Evolutionary conservation across 495 filamentous ascomycete species (phyloP), one percentile per base, ranked within the genome.

Genomic region (Sordaria brevicollis): DNA sequence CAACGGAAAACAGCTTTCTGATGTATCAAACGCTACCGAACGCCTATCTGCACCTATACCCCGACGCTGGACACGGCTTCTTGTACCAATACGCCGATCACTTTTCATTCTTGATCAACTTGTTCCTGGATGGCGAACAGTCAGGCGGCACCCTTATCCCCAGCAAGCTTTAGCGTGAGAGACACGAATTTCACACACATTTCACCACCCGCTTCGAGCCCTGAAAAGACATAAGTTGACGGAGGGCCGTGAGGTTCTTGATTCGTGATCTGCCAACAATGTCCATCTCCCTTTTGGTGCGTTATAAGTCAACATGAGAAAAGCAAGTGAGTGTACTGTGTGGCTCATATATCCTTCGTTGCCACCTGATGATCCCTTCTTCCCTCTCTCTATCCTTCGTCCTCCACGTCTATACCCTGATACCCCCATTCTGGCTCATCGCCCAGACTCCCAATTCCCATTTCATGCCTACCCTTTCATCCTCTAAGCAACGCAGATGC

Each of bases 51-150:
- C 68, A 71, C 39, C 65, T 77, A 19, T 78, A 77, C 62, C 74
- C 73, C 9, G 70, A 73, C 35, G 57, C 75, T n/a, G 74, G 74
- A 6, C 76, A 78, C 66, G 75, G 76, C 19, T 78, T 77, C 19
- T 49, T 78, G 25, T 77, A 67, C 54, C 73, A 77, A 65, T 72
- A 74, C 57, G 75, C 75, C 17, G 70, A 71, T 37, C 38, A 73
- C 11, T 77, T 77, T 37, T 66, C 74, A 4, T 65, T 25, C 31
- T 68, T 75, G 57, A 67, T 77, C 13, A 71, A 71, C 35, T 7
- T 66, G 1, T 77, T 77, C 35, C 70, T 77, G 33, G 75, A 71
- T 31, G 62, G 25, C 0, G 49, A 62, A 25, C 25, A 62, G 2
- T 62, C 25, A 3, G 25, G 49, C 2, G 13, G 49, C 6, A 0